Base-by-base conservation (phyloP, 2,329 filamentous ascomycete genomes). In the Xylaria sp. region DNA sequence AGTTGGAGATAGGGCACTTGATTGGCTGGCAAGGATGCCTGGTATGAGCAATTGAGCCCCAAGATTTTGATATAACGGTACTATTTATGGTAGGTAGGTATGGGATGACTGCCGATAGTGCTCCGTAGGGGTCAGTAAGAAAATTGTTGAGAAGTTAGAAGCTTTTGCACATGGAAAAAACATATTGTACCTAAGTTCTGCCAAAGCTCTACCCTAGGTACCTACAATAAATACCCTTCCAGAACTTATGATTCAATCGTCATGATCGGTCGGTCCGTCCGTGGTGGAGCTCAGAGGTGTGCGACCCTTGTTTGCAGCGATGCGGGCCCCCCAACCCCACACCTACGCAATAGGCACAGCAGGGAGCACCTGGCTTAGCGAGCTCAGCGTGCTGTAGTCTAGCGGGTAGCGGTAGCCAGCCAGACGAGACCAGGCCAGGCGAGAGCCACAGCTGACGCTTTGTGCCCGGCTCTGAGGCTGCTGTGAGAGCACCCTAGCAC, bases 171-270 rank as follows among this genome's bases (percentile, higher is more conserved):
- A 15, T 60, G 50, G n/a, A n/a, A 17, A 49, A 54, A 42, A 54
- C 19, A 14, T 42, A 11, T 19, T 11, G 4, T 19, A 33, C 42
- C 42, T 15, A 15, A 45, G 21, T n/a, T n/a, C n/a, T n/a, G n/a
- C n/a, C n/a, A n/a, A n/a, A n/a, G n/a, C n/a, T n/a, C n/a, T n/a
- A n/a, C n/a, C n/a, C n/a, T n/a, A n/a, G n/a, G n/a, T n/a, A n/a
- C n/a, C n/a, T n/a, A n/a, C n/a, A n/a, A n/a, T n/a, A n/a, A n/a
- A n/a, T n/a, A n/a, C n/a, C n/a, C n/a, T n/a, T n/a, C n/a, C n/a
- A n/a, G n/a, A n/a, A n/a, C n/a, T n/a, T n/a, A n/a, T 54, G 51
- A 50, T 57, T 37, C 47, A 60, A 60, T 63, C 61, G 51, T 63
- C 61, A 60, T 63, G 4, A 31, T 31, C 28, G 4, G 4, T 37